Conservation (phyloP, 2,329 filamentous ascomycete species). For the Aureobasidium leucospermi region DNA sequence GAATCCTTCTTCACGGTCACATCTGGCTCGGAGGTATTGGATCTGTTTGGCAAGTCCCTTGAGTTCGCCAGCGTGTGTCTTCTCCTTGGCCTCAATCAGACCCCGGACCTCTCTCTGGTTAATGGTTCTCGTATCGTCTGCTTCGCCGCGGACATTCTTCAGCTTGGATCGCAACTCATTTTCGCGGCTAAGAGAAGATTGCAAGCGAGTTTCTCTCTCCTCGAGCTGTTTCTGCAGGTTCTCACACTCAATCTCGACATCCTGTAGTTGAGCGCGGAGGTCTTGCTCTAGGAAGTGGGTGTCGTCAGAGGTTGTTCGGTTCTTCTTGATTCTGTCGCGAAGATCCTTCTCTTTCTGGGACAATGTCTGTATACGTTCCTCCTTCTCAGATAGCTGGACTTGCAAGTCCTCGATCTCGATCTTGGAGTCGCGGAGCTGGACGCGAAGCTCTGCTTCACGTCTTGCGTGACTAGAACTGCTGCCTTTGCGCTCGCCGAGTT, state of each 20-base stretch:
- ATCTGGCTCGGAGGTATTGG: slow-evolving; percentile 77
- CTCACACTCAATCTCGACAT: slow-evolving; percentile 34
- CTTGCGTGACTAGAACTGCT: slow-evolving; percentile 29
- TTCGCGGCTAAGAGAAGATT: slow-evolving; percentile 26
- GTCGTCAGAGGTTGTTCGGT: slow-evolving; percentile 20
- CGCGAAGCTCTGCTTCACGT: slow-evolving; percentile 34
- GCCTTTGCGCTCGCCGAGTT: slow-evolving; percentile 41
- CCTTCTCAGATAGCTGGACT: slow-evolving; percentile 37
- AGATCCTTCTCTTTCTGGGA: slow-evolving; percentile 37
- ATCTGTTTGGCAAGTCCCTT: slow-evolving; percentile 83
- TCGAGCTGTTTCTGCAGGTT: slow-evolving; percentile 29
- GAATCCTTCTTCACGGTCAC: slow-evolving; percentile 72
- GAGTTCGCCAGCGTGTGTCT: slow-evolving; percentile 66
- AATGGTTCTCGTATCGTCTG: slow-evolving; percentile 18
- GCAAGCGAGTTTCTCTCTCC: slow-evolving; percentile 25
- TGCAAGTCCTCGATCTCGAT: slow-evolving; percentile 27
- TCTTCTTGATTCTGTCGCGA: slow-evolving; percentile 24
- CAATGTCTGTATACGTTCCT: slow-evolving; percentile 28
- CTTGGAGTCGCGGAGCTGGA: slow-evolving; percentile 27
- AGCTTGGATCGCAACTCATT: slow-evolving; percentile 29
- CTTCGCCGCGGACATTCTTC: slow-evolving; percentile 20
- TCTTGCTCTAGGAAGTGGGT: slow-evolving; percentile 31
- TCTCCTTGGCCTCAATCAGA: slow-evolving; percentile 44
- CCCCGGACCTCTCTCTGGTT: slow-evolving; percentile 26
- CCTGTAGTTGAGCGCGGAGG: slow-evolving; percentile 31